A percentile compares a stretch with the other conserved stretches of the same genome.
Conservation (phyloP, 768 basidiomycete genomes). For the Lentinus brumalis region DNA sequence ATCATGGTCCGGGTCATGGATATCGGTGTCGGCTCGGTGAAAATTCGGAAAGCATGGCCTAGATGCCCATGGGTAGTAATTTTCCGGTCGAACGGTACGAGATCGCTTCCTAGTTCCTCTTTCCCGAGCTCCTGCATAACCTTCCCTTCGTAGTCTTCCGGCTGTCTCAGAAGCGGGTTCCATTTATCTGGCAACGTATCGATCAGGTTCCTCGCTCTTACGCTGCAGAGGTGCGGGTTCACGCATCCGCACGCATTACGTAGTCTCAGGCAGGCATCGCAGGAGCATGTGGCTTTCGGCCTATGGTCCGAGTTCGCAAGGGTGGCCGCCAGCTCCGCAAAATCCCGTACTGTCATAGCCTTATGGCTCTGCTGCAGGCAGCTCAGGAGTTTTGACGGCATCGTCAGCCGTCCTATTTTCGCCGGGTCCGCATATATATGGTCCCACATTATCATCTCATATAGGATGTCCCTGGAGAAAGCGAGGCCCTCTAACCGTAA, state of each 20-base stretch:
- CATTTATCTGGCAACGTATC: not conserved
- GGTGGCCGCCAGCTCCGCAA: not conserved
- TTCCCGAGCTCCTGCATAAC: not conserved
- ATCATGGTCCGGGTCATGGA: not conserved
- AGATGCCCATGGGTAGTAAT: not conserved
- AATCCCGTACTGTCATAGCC: not conserved
- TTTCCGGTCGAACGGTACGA: not conserved
- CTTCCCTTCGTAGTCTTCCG: constrained; percentile 3
- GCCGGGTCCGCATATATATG: not conserved
- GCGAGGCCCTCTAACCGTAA: constrained; percentile 1
- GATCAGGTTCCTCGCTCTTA: not conserved
- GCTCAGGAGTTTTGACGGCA: not conserved
- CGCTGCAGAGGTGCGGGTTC: not conserved
- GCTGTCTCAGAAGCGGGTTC: not conserved
- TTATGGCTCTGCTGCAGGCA: not conserved
- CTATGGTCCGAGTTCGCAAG: not conserved
- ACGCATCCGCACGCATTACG: not conserved
- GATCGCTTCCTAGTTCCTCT: not conserved
- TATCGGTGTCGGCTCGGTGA: not conserved
- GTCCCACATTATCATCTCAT: constrained; percentile 3
- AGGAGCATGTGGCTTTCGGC: not conserved
- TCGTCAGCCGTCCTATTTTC: not conserved
- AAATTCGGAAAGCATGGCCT: not conserved
- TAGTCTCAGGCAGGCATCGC: not conserved
- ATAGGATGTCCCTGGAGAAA: not conserved